A percentile compares a stretch with the other conserved stretches of the same genome.
Evolutionary conservation across 1,284 basidiomycete genomes (phyloP).

Genomic region (Cutaneotrichosporon cyanovorans): DNA sequence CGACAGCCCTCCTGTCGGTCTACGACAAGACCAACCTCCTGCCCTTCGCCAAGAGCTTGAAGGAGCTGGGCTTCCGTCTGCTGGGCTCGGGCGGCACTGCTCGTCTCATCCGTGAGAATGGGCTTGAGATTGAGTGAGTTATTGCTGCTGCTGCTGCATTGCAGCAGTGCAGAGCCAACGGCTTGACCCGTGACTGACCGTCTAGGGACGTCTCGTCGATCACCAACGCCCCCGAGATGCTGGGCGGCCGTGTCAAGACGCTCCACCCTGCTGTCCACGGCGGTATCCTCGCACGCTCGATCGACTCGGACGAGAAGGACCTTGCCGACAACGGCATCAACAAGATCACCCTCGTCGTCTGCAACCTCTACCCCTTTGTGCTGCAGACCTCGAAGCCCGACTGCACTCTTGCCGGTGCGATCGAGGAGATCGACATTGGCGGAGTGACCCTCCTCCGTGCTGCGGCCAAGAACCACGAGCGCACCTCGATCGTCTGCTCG

Average conservation of each 20-base stretch:
- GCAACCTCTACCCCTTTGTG: slow-evolving; percentile 98
- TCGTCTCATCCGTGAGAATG: slow-evolving; percentile 91
- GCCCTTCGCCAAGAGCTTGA: slow-evolving; percentile 78
- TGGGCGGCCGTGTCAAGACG: slow-evolving; percentile 96
- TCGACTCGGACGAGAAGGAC: slow-evolving; percentile 77
- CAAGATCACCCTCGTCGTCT: slow-evolving; percentile 89
- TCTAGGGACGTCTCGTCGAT: slow-evolving; percentile 91
- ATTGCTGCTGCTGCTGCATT: background rate
- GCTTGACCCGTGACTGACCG: background rate
- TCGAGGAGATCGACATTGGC: slow-evolving; percentile 98
- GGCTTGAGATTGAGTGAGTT: slow-evolving; percentile 77
- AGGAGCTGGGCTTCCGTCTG: slow-evolving; percentile 72
- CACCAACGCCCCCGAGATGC: slow-evolving; percentile 99
- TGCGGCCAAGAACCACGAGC: slow-evolving; percentile 96
- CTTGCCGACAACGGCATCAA: slow-evolving; percentile 72
- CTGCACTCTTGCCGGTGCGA: slow-evolving; percentile 83
- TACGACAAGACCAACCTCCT: slow-evolving; percentile 93
- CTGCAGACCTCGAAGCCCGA: slow-evolving; percentile 80
- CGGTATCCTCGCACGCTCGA: slow-evolving; percentile 83
- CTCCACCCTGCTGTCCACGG: slow-evolving; percentile 99
- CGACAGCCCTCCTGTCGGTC: slow-evolving; percentile 76
- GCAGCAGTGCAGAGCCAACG: background rate
- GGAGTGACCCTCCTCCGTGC: slow-evolving; percentile 96
- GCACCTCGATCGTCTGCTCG: slow-evolving; percentile 86
- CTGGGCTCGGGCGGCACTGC: slow-evolving; percentile 96